phyloP scores from a whole-genome alignment of 768 basidiomycete species.

The Mycena polygramma region DNA sequence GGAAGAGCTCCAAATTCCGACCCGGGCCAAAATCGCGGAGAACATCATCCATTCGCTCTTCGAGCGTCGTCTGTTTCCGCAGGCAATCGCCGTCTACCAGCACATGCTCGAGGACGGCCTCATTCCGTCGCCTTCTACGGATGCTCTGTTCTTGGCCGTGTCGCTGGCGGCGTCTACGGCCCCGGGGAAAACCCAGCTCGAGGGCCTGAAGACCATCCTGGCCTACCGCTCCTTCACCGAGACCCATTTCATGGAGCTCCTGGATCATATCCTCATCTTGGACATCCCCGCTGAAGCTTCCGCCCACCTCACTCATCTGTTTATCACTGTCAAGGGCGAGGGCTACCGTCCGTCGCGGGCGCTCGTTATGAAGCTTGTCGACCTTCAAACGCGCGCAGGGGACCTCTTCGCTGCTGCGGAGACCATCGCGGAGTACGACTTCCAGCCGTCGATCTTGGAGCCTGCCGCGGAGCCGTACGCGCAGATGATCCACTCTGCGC shows the following conservation, averaged over 20 bases:
- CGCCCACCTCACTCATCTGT: conserved; percentile 39
- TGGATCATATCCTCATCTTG: conserved; percentile 41
- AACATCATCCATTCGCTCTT: conserved; percentile 57
- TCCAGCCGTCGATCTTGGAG: neutral
- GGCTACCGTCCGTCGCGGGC: conserved; percentile 45
- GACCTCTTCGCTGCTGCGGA: conserved; percentile 46
- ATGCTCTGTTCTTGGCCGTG: conserved; percentile 57
- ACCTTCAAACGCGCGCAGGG: conserved; percentile 50
- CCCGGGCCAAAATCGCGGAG: conserved; percentile 42
- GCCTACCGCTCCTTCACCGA: conserved; percentile 46
- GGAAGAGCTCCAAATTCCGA: conserved; percentile 29
- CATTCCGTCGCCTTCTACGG: conserved; percentile 50
- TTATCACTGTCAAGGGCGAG: conserved; percentile 39
- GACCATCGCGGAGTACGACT: conserved; percentile 42
- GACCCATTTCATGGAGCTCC: conserved; percentile 42
- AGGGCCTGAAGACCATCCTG: conserved; percentile 40
- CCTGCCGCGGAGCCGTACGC: conserved; percentile 50
- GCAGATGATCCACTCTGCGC: conserved; percentile 50
- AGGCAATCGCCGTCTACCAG: conserved; percentile 56
- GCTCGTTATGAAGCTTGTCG: conserved; percentile 53
- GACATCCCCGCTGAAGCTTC: conserved; percentile 35
- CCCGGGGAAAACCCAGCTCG: conserved; percentile 35
- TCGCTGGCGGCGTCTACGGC: conserved; percentile 42
- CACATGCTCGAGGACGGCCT: conserved; percentile 59
- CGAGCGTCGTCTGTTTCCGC: conserved; percentile 49